phyloP scores from a whole-genome alignment of 305 asterid genomes.

The Fraxinus albicans region DNA sequence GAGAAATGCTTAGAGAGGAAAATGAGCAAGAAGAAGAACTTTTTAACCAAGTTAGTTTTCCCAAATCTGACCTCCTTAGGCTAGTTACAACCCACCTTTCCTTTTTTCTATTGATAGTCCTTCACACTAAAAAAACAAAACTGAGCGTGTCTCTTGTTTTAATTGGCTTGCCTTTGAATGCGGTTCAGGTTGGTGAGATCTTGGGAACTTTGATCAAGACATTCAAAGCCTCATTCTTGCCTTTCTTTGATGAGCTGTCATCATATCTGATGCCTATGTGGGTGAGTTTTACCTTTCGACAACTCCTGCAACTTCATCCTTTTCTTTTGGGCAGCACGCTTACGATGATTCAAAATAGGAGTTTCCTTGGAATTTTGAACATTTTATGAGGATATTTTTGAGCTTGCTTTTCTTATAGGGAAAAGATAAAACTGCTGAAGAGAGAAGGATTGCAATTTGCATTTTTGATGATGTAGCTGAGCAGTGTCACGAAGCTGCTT shows the following conservation, averaged over 20 bases:
- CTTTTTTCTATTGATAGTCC: neutral
- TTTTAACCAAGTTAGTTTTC: slow-evolving; percentile 71
- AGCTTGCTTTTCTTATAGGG: slow-evolving; percentile 45
- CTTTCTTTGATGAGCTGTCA: slow-evolving; percentile 78
- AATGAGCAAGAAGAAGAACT: slow-evolving; percentile 96
- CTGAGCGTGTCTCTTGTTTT: neutral
- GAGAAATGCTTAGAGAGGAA: slow-evolving; percentile 85
- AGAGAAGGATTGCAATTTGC: slow-evolving; percentile 95
- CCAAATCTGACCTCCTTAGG: slow-evolving; percentile 1
- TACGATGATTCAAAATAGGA: neutral
- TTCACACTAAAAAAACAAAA: neutral
- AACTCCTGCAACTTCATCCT: neutral
- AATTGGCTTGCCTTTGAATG: neutral
- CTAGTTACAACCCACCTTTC: neutral
- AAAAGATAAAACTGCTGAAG: slow-evolving; percentile 89
- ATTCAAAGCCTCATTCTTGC: slow-evolving; percentile 76
- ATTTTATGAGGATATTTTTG: slow-evolving; percentile 2
- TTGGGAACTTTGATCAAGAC: slow-evolving; percentile 81
- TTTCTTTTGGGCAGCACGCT: neutral
- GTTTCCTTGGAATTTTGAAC: neutral
- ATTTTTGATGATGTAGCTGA: slow-evolving; percentile 98
- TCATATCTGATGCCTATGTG: slow-evolving; percentile 91
- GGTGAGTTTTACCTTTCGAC: slow-evolving; percentile 50
- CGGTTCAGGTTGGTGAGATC: slow-evolving; percentile 72
- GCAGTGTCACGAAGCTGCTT: slow-evolving; percentile 84